Base-by-base conservation (phyloP, 2,329 filamentous ascomycete genomes). In the Meredithiella fracta region DNA sequence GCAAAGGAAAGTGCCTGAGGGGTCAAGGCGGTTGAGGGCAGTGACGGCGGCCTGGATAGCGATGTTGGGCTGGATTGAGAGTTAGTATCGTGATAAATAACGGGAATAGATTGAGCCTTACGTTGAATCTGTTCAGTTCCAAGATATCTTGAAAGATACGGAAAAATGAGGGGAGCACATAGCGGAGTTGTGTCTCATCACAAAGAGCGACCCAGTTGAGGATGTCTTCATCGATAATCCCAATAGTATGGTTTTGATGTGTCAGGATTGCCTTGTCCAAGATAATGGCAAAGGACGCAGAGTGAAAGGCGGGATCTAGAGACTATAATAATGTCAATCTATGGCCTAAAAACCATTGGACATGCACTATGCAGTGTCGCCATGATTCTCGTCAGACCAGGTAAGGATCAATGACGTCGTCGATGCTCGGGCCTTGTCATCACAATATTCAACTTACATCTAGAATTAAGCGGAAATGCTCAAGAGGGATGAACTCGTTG, bases 21-120 rank as follows among this genome's bases (percentile, higher is more conserved):
- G 81, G 61, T 90, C 84, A 57, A 90, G 70, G 55, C 76, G 76
- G 11, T 81, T 68, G 60, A 90, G 73, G 2, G 80, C 82, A 1
- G 65, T 65, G 5, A 73, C 66, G 6, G 77, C 65, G 7, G 70
- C 62, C 26, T 73, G 68, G 11, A 75, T 68, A 0, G 74, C 69
- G 52, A 76, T 65, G 1, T 67, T 65, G 15, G 75, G 67, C 77
- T 79, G 40, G 31, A 23, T 9, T 9, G 31, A 34, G 17, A 17
- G 6, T 31, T 26, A 47, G 2, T 44, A 40, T 26, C 25, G 38
- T n/a, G 29, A n/a, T 40, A 14, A 8, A 6, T n/a, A 38, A 7
- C 7, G 3, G 38, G 17, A 8, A 5, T 51, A 60, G n/a, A 60
- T 51, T 17, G 7, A 3, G n/a, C 26, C 67, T 29, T 67, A 76